These are phyloP conservation scores for Gentiana dahurica DNA, from an alignment of 257 asterid species.

Conservation along the genomic window DNA sequence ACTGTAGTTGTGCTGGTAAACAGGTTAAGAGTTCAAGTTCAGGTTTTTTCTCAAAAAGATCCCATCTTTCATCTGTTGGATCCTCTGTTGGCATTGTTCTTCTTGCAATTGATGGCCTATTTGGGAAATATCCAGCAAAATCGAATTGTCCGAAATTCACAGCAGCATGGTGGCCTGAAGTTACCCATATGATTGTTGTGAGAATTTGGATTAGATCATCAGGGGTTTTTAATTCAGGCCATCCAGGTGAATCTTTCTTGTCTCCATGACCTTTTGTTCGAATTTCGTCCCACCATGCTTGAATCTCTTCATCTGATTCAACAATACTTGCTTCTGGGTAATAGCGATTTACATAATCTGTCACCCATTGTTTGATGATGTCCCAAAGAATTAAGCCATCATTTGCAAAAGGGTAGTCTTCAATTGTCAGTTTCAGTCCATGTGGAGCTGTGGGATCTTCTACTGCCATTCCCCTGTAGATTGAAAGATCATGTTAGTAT, in stretches of 20 bases:
- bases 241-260: constrained; percentile 66
- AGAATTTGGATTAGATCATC: constrained; percentile 37
- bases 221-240: constrained; percentile 51
- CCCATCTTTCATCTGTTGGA: constrained; percentile 26
- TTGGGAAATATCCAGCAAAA: constrained; percentile 60
- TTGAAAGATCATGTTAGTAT: no score
- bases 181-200: constrained; percentile 59
- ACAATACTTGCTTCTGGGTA: constrained; percentile 29
- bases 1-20: constrained; percentile 65
- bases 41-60: constrained; percentile 41
- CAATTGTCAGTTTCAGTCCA: constrained; percentile 55
- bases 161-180: constrained; percentile 78
- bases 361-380: constrained; percentile 53
- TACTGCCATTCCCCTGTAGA: constrained; percentile 73
- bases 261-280: constrained; percentile 57
- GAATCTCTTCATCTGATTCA: constrained; percentile 48
- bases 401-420: constrained; percentile 73
- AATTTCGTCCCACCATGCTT: constrained; percentile 76
- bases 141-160: constrained; percentile 75
- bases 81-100: constrained; percentile 53
- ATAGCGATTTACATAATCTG: constrained; percentile 45
- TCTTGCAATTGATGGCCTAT: constrained; percentile 59
- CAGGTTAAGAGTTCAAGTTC: constrained; percentile 38
- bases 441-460: constrained; percentile 58
- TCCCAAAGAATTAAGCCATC: constrained; percentile 77